phyloP scores from a whole-genome alignment of 371 early-diverging fungal species.

The Rhizomucor miehei region DNA sequence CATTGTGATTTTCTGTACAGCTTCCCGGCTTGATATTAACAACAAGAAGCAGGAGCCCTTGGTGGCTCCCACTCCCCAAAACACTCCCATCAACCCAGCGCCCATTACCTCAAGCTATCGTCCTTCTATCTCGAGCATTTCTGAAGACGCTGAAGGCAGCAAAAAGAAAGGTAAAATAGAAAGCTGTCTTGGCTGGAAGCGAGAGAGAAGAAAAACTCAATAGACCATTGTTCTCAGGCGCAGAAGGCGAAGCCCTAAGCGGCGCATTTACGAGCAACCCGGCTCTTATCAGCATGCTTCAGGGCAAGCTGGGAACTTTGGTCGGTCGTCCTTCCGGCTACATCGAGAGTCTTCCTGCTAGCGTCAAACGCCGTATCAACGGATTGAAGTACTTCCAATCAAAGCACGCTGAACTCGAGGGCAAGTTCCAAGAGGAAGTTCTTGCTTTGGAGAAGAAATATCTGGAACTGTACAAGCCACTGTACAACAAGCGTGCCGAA shows the following conservation, averaged over 20 bases:
- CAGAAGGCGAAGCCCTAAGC: conserved; percentile 5
- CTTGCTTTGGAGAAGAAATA: conserved; percentile 94
- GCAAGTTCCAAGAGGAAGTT: conserved; percentile 87
- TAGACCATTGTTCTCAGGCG: background rate
- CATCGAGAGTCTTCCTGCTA: conserved; percentile 67
- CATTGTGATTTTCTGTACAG: background rate
- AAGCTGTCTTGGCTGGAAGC: background rate
- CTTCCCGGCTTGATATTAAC: conserved; percentile 28
- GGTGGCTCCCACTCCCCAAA: conserved; percentile 48
- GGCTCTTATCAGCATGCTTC: conserved; percentile 52
- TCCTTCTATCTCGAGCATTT: conserved; percentile 38
- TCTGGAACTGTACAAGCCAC: conserved; percentile 76
- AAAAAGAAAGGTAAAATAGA: background rate
- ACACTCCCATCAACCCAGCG: conserved; percentile 45
- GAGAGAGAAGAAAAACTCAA: no score
- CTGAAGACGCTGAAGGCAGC: conserved; percentile 26
- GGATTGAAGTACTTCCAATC: conserved; percentile 83
- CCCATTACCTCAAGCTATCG: conserved; percentile 39
- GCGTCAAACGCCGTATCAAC: conserved; percentile 79
- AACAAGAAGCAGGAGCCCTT: conserved; percentile 26
- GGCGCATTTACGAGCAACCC: conserved; percentile 43
- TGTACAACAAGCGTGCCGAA: conserved; percentile 83
- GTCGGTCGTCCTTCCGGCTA: conserved; percentile 83
- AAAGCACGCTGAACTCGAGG: conserved; percentile 79
- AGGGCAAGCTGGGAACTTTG: conserved; percentile 72